Evolutionary conservation across 257 asterid genomes (phyloP), one percentile per base, ranked within the genome.

Genomic region (Fraxinus pennsylvanica): DNA sequence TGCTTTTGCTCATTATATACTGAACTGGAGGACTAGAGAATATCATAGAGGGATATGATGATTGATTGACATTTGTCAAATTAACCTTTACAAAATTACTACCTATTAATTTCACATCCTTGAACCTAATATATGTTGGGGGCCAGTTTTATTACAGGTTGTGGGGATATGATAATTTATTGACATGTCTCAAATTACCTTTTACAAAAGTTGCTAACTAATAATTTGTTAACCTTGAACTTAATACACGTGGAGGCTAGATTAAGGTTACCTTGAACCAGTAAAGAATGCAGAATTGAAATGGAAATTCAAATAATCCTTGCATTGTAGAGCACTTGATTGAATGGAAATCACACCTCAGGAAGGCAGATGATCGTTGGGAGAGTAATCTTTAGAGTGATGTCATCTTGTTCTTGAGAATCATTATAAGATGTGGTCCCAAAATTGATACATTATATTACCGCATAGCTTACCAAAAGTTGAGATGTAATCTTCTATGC

Each of bases 1-100:
- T 61, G 45, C 57, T 71, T 68, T 27, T 61, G 73, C 72, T 45
- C 66, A 39, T 75, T 35, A 43, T 68, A 9, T 17, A 29, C 43
- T 21, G 7, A 70, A 76, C 45, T 75, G 33, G 52, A 43, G 21
- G 3, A 59, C 33, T 68, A 22, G 30, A 7, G 21, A 57, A 32
- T 27, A 27, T 63, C 69, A 22, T 25, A 27, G 9, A 4, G 15
- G 35, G 32, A 63, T 63, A 63, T 63, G 69, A 25, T 63, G 69
- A 63, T 63, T 63, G 69, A 10, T 63, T 63, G 3, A 63, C 36
- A 22, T 10, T 63, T 63, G 5, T 27, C 6, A 63, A 27, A 22
- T 63, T 3, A 63, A 22, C 69, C 29, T 25, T 63, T 27, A 59
- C 13, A n/a, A 63, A 63, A 15, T 22, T 27, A 2, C 33, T 63